Conservation (phyloP, 192 early-diverging fungal genomes). For the Phlyctochytrium planicorne region DNA sequence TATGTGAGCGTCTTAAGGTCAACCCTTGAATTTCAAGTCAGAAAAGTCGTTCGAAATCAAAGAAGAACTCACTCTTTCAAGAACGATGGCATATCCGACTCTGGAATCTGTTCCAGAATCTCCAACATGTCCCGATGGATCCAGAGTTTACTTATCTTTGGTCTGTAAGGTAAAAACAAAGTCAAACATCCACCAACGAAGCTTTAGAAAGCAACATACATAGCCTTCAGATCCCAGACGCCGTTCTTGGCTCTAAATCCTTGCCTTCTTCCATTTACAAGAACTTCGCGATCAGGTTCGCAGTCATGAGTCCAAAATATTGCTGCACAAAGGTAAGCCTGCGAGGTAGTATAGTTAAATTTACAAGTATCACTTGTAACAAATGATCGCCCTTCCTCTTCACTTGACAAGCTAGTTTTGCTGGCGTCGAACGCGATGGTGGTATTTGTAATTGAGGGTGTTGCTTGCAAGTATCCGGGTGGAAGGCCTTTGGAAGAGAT, state of each 20-base stretch:
- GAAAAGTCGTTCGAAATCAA: neutral
- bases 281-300: neutral
- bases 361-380: slow-evolving; percentile 6
- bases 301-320: slow-evolving; percentile 9
- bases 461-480: neutral
- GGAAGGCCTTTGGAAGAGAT: neutral
- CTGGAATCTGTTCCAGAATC: neutral
- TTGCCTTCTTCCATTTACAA: slow-evolving; percentile 21
- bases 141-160: neutral
- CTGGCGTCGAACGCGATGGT: neutral
- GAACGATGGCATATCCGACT: neutral
- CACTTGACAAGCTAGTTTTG: neutral
- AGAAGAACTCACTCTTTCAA: neutral
- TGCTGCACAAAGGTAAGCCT: neutral
- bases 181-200: slow-evolving; percentile 3
- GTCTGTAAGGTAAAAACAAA: neutral
- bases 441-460: neutral
- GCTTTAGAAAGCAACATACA: slow-evolving; percentile 5
- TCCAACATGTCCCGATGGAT: neutral
- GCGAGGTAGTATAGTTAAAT: neutral
- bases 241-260: slow-evolving; percentile 13
- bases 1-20: slow-evolving; percentile 1
- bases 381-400: neutral
- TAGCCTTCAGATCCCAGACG: slow-evolving; percentile 8
- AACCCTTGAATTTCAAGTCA: neutral